Evolutionary conservation across 179 eudicot species (phyloP), one percentile per base, ranked within the genome.

Genomic region (Spinacia oleracea): DNA sequence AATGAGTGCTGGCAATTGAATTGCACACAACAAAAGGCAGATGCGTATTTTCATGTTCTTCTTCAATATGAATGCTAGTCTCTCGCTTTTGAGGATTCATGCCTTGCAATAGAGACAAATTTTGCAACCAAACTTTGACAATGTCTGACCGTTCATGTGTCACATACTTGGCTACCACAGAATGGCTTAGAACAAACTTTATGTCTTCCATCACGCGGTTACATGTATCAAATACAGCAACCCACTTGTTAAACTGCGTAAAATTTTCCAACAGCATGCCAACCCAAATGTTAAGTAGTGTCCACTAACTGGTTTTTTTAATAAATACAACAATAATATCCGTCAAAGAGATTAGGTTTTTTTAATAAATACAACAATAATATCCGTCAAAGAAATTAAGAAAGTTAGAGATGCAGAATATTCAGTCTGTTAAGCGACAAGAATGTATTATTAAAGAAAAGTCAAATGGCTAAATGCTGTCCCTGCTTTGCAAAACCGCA

Each of bases 41-140:
- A 84, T 92, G 92, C 78, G 88, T 84, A 78, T 84, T 81, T 16
- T 96, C 98, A 77, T 84, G 88, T 78, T 94, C 98, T 83, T 96
- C 99, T 89, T 96, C 99, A 72, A 90, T 77, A 75, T 96, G 97
- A 64, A 89, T 87, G 76, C 93, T 90, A 34, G 89, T 96, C 84
- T 92, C 98, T 85, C 98, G 84, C 88, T 93, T 94, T 82, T 80
- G 92, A 80, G 98, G 92, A 77, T 89, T 87, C 93, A 94, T 89
- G 77, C 99, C 98, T 90, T 96, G 99, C 85, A 94, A 87, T 82
- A 86, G 89, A 72, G 92, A 84, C 90, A 96, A 75, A 38, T 91
- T 86, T 79, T 86, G 90, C 87, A 92, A 85, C 99, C 98, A 96
- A 72, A 84, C 85, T 81, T 87, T 86, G 42, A 77, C 73, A 25